phyloP scores from a whole-genome alignment of 1,284 basidiomycete genomes.

The Mycena citricolor region DNA sequence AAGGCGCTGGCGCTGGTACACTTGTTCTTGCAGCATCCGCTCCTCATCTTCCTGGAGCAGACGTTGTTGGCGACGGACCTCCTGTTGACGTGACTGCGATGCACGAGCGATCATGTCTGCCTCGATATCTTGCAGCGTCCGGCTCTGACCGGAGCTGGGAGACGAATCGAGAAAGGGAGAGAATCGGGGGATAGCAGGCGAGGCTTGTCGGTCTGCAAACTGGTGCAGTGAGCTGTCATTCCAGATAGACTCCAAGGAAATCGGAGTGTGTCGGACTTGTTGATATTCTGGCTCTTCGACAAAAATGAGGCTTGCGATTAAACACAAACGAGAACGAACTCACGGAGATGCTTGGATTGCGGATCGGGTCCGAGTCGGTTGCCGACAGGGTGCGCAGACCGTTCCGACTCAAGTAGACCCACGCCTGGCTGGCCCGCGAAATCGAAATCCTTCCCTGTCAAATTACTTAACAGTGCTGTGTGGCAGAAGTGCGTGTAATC shows the following conservation, averaged over 20 bases:
- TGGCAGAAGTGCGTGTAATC: constrained; percentile 10
- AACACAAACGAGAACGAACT: too few species aligned
- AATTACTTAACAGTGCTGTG: too few species aligned
- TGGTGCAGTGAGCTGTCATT: constrained; percentile 63
- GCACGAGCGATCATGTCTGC: constrained; percentile 70
- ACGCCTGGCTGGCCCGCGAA: constrained; percentile 53
- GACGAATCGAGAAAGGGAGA: constrained; percentile 37
- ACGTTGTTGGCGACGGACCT: constrained; percentile 38
- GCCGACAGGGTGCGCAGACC: too few species aligned
- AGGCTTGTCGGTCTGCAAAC: constrained; percentile 27
- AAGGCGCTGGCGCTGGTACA: constrained; percentile 41
- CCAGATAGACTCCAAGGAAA: constrained; percentile 74
- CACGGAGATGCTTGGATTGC: too few species aligned
- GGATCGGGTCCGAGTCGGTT: too few species aligned
- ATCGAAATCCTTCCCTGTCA: constrained; percentile 88
- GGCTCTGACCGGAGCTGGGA: constrained; percentile 46
- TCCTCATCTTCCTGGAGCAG: constrained; percentile 29
- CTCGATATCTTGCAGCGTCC: constrained; percentile 92
- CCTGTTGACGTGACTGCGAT: constrained; percentile 27
- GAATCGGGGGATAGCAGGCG: constrained; percentile 31
- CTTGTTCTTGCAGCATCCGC: constrained; percentile 43
- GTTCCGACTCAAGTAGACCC: constrained; percentile 20
- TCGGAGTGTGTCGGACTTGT: constrained; percentile 33
- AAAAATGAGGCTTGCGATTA: too few species aligned
- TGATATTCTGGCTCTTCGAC: constrained; percentile 18